Evolutionary conservation across 306 rosid genomes (phyloP).

Genomic region (Prunus kanzakura): DNA sequence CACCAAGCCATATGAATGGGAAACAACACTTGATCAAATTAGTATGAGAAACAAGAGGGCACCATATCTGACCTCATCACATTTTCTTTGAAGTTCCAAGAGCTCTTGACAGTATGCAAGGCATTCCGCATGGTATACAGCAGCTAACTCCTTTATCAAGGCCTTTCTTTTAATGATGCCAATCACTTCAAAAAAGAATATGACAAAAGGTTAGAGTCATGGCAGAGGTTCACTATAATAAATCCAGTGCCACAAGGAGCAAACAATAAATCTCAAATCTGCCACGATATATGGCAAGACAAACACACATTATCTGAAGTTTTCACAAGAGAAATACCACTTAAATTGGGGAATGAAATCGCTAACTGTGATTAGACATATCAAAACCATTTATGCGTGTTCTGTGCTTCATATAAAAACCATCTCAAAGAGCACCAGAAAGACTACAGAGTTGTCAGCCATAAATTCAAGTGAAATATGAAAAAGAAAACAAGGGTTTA

Average conservation of each 20-base stretch:
- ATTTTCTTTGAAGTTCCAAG: conserved; percentile 79
- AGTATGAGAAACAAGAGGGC: background rate
- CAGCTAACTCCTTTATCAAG: conserved; percentile 81
- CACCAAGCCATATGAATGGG: background rate
- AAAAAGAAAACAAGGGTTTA: background rate
- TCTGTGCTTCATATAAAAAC: background rate
- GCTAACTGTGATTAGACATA: background rate
- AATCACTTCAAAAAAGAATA: conserved; percentile 56
- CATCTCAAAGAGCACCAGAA: background rate
- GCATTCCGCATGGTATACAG: conserved; percentile 80
- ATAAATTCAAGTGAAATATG: background rate
- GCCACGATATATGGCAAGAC: background rate
- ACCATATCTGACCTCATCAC: conserved; percentile 66
- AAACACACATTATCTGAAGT: background rate
- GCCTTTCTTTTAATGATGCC: conserved; percentile 90
- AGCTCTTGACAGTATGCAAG: conserved; percentile 88
- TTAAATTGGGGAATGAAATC: background rate
- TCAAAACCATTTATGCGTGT: background rate
- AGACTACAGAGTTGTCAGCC: background rate
- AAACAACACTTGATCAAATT: background rate
- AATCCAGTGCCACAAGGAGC: background rate
- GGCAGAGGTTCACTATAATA: background rate
- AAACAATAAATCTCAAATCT: background rate
- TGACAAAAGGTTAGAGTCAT: background rate
- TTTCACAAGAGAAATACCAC: background rate